These are phyloP conservation scores for Aureobasidium sp. DNA, from an alignment of 2,329 filamentous ascomycete genomes.

Conservation along the genomic window DNA sequence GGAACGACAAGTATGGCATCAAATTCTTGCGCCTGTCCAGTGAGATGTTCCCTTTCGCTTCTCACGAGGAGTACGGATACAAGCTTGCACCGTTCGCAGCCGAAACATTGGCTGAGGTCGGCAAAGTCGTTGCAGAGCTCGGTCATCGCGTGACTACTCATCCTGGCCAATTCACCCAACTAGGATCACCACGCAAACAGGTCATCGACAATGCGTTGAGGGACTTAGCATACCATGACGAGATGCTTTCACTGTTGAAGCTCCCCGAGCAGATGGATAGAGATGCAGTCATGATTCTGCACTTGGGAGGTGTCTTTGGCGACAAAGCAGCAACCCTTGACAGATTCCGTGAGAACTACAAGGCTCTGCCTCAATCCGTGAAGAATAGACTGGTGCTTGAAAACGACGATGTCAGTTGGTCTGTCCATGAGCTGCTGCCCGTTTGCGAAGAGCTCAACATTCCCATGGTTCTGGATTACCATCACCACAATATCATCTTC, in stretches of 20 bases:
- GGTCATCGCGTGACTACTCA: constrained; percentile 85
- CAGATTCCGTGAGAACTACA: constrained; percentile 72
- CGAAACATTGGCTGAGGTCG: constrained; percentile 67
- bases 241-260: constrained; percentile 70
- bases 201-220: constrained; percentile 72
- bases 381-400: constrained; percentile 81
- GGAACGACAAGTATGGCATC: constrained; percentile 90
- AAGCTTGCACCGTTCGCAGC: constrained; percentile 76
- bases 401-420: constrained; percentile 90
- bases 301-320: constrained; percentile 86
- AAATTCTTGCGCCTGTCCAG: constrained; percentile 87
- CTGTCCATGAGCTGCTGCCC: constrained; percentile 83
- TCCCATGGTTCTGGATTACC: constrained; percentile 83
- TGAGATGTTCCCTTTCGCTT: constrained; percentile 96
- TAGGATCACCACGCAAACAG: constrained; percentile 71
- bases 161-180: constrained; percentile 86
- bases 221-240: constrained; percentile 81
- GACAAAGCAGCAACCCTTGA: constrained; percentile 74
- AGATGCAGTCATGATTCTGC: constrained; percentile 89
- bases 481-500: constrained; percentile 93
- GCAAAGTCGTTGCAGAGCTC: constrained; percentile 66
- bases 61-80: constrained; percentile 81
- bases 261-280: constrained; percentile 71
- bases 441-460: constrained; percentile 93
- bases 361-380: constrained; percentile 56